Evolutionary conservation across 192 early-diverging fungal genomes (phyloP).

Genomic region (Coemansia sp.): DNA sequence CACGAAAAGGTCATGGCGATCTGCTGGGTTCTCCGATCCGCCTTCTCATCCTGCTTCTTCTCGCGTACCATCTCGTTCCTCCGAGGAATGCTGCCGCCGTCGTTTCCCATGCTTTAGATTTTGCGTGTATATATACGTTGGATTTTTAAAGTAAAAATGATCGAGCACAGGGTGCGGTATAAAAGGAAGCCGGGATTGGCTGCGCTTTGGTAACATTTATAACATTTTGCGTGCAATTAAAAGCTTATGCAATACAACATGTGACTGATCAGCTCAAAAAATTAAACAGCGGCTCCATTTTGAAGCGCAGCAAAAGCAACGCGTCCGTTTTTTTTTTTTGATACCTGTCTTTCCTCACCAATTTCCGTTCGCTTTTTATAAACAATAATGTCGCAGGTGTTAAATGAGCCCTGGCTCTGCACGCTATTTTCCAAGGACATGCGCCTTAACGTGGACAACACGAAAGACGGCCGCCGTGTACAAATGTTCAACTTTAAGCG

Average conservation of each 20-base stretch:
- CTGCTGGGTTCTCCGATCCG: constrained; percentile 22
- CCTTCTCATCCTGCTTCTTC: constrained; percentile 41
- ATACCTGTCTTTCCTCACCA: too few species aligned
- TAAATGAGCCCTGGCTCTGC: constrained; percentile 29
- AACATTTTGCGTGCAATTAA: background rate
- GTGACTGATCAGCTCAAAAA: too few species aligned
- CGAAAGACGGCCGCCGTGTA: constrained; percentile 14
- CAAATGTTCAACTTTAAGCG: constrained; percentile 20
- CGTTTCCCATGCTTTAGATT: constrained; percentile 50
- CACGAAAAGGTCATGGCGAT: constrained; percentile 31
- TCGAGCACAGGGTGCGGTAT: too few species aligned
- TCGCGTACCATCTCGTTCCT: constrained; percentile 51
- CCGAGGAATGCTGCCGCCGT: constrained; percentile 54
- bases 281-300: too few species aligned
- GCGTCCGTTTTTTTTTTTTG: too few species aligned
- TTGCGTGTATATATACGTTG: too few species aligned
- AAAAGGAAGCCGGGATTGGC: too few species aligned
- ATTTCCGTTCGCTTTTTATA: too few species aligned
- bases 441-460: constrained; percentile 1
- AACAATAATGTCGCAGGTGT: constrained; percentile 30
- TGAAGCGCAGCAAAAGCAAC: too few species aligned
- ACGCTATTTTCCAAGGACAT: constrained; percentile 2
- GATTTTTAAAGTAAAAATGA: too few species aligned
- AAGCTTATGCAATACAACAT: background rate
- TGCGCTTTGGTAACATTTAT: background rate